Conservation (phyloP, 352 stramenopile genomes). For the Blastocystis sp. region DNA sequence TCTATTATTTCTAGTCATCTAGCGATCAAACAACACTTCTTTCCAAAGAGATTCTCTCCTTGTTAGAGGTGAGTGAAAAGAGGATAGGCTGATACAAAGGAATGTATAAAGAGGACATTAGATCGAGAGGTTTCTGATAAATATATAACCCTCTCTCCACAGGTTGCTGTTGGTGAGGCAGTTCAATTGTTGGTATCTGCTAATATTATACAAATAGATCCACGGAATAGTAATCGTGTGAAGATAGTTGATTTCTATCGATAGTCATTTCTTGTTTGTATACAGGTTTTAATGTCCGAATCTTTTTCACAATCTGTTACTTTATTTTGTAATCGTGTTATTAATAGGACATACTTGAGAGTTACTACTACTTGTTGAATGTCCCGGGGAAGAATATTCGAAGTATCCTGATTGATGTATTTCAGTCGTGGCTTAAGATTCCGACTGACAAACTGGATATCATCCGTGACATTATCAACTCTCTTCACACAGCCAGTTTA, state of each 20-base stretch:
- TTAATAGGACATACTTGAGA: slow-evolving; percentile 75
- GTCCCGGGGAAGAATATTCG: slow-evolving; percentile 84
- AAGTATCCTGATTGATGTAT: slow-evolving; percentile 81
- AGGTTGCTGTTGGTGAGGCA: not conserved
- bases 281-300: no score
- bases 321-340: not conserved
- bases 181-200: not conserved
- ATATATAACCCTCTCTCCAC: slow-evolving; percentile 11
- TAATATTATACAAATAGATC: slow-evolving; percentile 39
- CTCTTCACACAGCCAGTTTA: slow-evolving; percentile 87
- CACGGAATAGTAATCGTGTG: not conserved
- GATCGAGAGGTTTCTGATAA: not conserved
- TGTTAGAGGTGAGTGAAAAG: not conserved
- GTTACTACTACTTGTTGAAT: slow-evolving; percentile 81
- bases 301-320: no score
- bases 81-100: not conserved
- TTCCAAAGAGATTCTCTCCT: slow-evolving; percentile 16
- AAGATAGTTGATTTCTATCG: slow-evolving; percentile 48
- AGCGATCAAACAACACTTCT: not conserved
- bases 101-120: slow-evolving; percentile 13
- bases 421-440: slow-evolving; percentile 78
- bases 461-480: slow-evolving; percentile 74
- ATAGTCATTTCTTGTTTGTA: not conserved
- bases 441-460: slow-evolving; percentile 68
- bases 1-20: not conserved